Evolutionary conservation across 192 early-diverging fungal genomes (phyloP), one percentile per base, ranked within the genome.

Genomic region (Entrophospora sp.): DNA sequence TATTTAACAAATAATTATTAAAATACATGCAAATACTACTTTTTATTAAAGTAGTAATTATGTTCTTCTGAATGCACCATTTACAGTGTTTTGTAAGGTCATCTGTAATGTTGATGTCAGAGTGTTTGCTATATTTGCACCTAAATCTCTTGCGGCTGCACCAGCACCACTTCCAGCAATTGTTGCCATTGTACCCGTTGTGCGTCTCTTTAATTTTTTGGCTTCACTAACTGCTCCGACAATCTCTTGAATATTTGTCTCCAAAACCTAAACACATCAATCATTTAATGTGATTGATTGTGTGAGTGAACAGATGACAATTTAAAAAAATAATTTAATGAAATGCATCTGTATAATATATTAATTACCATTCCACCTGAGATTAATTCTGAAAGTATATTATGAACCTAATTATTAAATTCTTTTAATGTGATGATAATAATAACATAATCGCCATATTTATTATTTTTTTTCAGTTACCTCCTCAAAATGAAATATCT

Each of bases 401-500:
- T 83, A 57, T 90, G 87, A 4, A 90, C 82, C 77, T 82, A 58
- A 36, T 16, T 38, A 67, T 27, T 48, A 77, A 20, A 35, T 32
- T 9, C 20, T 35, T 43, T 10, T 52, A 35, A 56, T 38, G 36
- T 61, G 31, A 13, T 37, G 32, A 25, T 28, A 70, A 45, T 30
- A 18, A 42, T 45, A 6, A 16, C 6, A n/a, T 13, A 34, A 16
- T 27, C 3, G 27, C 28, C 25, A 55, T 9, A 55, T 14, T 12
- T 10, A n/a, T n/a, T n/a, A n/a, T n/a, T n/a, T n/a, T n/a, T n/a
- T n/a, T n/a, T n/a, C n/a, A n/a, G n/a, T 40, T 56, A 82, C 85
- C 63, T 96, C 89, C 57, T 96, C 90, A 70, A 92, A 93, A 61
- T 92, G 85, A 73, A 96, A 96, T 45, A 96, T 96, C 85, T 87